Base-by-base conservation (phyloP, 768 basidiomycete species). In the Lentinus brumalis region DNA sequence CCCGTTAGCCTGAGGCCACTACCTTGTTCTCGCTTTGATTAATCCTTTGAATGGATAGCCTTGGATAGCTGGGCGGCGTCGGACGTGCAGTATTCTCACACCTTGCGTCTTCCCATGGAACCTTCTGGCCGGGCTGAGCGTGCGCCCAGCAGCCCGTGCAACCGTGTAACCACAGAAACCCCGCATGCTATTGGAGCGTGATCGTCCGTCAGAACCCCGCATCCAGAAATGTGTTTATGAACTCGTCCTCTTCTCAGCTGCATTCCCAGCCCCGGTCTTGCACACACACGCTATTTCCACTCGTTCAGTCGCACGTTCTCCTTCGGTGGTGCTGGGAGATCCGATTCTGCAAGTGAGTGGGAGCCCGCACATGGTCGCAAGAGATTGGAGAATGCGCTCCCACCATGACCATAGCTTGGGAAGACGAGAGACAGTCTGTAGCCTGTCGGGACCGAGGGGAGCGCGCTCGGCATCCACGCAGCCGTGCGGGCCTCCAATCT, bases 111-210 rank as follows among this genome's bases (percentile, higher is more conserved):
- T 55, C 54, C 41, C 59, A 56, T 53, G 59, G 49, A 55, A 51
- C 29, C 47, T 55, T 60, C 53, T 60, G 53, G 53, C 50, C 59
- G 59, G 47, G 59, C 59, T 44, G 9, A 15, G 15, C 42, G 42
- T 14, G 42, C 42, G 42, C 42, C 15, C 35, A 35, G 35, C 35
- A 35, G 44, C n/a, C 44, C 44, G 16, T 45, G 16, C 44, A 45
- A 45, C 44, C 60, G 60, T 61, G 60, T 61, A 61, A 61, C 60
- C 60, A 61, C 60, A 61, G 60, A 61, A 57, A 61, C 60, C 54
- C 60, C 50, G 29, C 55, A 42, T 61, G 60, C 53, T 54, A 44
- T 44, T 44, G 42, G 15, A 44, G 42, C 18, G 18, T 44, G 18
- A 44, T 44, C 18, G 18, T 44, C 35, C 35, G 35, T 35, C 35